phyloP scores from a whole-genome alignment of 2,329 filamentous ascomycete genomes.

The Ophiocordyceps sinensis region DNA sequence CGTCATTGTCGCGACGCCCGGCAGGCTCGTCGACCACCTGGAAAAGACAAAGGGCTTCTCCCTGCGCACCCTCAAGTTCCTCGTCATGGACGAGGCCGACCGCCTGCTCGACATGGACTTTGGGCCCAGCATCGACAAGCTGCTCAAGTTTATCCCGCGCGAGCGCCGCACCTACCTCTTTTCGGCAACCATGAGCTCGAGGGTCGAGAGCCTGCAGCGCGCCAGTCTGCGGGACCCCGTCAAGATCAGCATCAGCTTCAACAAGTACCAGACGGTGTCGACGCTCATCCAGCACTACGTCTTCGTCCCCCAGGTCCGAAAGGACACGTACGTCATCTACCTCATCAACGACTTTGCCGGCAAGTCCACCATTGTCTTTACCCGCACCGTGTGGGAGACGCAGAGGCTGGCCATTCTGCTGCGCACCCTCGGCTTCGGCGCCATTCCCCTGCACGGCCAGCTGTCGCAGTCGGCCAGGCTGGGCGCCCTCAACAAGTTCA shows the following conservation, averaged over 20 bases:
- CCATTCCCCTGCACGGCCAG: conserved; percentile 86
- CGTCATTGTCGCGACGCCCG: conserved; percentile 83
- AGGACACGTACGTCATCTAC: conserved; percentile 81
- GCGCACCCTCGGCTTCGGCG: conserved; percentile 71
- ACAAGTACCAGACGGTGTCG: conserved; percentile 82
- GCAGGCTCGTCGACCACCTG: conserved; percentile 76
- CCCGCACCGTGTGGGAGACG: conserved; percentile 79
- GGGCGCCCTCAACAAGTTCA: conserved; percentile 83
- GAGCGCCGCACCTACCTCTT: conserved; percentile 77
- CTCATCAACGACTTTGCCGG: conserved; percentile 76
- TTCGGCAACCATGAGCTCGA: conserved; percentile 85
- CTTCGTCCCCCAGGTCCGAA: conserved; percentile 73
- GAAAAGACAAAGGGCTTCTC: conserved; percentile 97
- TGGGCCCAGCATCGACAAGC: conserved; percentile 81
- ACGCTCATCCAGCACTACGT: conserved; percentile 77
- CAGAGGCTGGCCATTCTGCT: conserved; percentile 75
- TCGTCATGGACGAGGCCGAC: conserved; percentile 94
- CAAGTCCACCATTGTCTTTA: conserved; percentile 82
- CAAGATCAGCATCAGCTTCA: conserved; percentile 65
- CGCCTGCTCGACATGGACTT: conserved; percentile 88
- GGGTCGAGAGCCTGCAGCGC: conserved; percentile 83
- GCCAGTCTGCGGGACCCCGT: conserved; percentile 77
- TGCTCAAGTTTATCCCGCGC: conserved; percentile 73
- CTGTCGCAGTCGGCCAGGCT: conserved; percentile 77
- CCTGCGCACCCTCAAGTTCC: conserved; percentile 63